Evolutionary conservation across 2,329 filamentous ascomycete species (phyloP).

Genomic region (Arthroderma sp.): DNA sequence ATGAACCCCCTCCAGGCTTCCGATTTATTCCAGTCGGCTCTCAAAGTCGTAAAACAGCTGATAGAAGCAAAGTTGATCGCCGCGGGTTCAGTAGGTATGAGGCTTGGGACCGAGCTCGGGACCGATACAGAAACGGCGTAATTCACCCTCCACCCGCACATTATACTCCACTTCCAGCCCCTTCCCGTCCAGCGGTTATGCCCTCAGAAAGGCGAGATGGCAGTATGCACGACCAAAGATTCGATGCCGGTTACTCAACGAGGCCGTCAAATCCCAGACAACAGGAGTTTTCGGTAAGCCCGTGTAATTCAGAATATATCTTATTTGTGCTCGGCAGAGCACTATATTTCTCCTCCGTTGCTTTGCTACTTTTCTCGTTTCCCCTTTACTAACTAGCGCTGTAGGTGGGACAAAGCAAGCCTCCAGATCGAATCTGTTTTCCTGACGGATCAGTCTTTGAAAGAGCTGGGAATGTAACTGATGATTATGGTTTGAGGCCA

Average conservation of each 20-base stretch:
- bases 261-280: background rate
- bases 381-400: slow-evolving; percentile 1
- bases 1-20: slow-evolving; percentile 25
- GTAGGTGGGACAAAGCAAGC: slow-evolving; percentile 4
- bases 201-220: background rate
- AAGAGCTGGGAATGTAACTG: slow-evolving; percentile 7
- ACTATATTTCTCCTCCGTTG: too few species aligned
- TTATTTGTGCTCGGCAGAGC: background rate
- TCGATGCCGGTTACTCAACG: background rate
- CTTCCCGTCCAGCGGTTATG: background rate
- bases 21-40: slow-evolving; percentile 22
- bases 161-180: background rate
- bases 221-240: background rate
- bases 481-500: background rate
- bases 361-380: background rate
- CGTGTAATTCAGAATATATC: background rate
- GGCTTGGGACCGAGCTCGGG: slow-evolving; percentile 33
- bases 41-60: slow-evolving; percentile 10
- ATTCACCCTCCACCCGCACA: background rate
- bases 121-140: slow-evolving; percentile 24
- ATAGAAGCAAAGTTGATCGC: slow-evolving; percentile 25
- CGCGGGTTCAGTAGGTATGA: slow-evolving; percentile 35
- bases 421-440: slow-evolving; percentile 13
- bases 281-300: background rate
- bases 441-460: slow-evolving; percentile 14